Evolutionary conservation across 192 early-diverging fungal genomes (phyloP).

Genomic region (Allomyces arbusculus): DNA sequence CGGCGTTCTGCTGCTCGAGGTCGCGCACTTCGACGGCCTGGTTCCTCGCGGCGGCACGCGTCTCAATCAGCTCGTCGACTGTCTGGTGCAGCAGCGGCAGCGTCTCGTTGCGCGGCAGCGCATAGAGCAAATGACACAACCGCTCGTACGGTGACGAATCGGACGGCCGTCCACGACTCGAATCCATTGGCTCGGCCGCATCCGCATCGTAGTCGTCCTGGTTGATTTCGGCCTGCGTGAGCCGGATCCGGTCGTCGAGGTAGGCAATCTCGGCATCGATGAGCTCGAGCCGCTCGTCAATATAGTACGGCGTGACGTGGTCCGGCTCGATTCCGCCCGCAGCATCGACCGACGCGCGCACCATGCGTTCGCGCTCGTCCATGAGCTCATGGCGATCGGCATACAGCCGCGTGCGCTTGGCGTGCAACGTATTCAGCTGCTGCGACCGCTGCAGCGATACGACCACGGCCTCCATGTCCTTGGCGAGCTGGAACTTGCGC

Average conservation of each 20-base stretch:
- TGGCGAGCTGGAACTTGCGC: not conserved
- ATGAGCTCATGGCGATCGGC: slow-evolving; percentile 24
- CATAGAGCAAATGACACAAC: slow-evolving; percentile 20
- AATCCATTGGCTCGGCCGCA: not conserved
- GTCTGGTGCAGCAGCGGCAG: slow-evolving; percentile 26
- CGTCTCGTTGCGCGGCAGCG: slow-evolving; percentile 23
- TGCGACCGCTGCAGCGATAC: slow-evolving; percentile 1
- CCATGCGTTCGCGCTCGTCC: slow-evolving; percentile 22
- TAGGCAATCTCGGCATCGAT: slow-evolving; percentile 32
- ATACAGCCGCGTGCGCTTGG: slow-evolving; percentile 21
- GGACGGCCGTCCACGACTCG: too few relatives aligned
- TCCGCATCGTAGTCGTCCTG: slow-evolving; percentile 12
- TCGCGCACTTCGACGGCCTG: slow-evolving; percentile 18
- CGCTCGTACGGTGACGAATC: slow-evolving; percentile 13
- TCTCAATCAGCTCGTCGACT: slow-evolving; percentile 28
- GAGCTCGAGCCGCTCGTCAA: slow-evolving; percentile 34
- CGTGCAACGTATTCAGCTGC: slow-evolving; percentile 27
- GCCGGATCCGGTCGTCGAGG: slow-evolving; percentile 25
- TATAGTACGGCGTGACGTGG: slow-evolving; percentile 15
- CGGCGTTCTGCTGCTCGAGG: slow-evolving; percentile 26
- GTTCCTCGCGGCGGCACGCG: slow-evolving; percentile 22
- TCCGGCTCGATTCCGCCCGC: slow-evolving; percentile 5
- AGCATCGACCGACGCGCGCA: slow-evolving; percentile 14
- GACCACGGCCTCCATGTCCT: not conserved
- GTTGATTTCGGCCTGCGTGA: slow-evolving; percentile 26